Conservation (phyloP, 208 protist genomes). For the Leishmania martiniquensis region DNA sequence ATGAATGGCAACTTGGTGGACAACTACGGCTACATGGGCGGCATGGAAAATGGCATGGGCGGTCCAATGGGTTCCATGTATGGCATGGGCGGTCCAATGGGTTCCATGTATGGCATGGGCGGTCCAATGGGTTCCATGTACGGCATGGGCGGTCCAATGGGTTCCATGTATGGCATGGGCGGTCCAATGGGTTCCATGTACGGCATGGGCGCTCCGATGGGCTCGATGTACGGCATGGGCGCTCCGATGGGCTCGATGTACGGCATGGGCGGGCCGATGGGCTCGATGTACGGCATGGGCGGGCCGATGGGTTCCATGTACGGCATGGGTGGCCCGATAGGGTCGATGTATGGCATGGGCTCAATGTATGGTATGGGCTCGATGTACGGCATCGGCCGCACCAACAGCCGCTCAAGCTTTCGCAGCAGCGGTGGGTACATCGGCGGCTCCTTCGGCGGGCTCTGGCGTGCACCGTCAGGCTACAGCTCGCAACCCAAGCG, state of each 20-base stretch:
- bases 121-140: constrained; percentile 30
- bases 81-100: constrained; percentile 20
- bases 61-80: constrained; percentile 13
- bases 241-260: constrained; percentile 3
- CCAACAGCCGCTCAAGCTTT: constrained; percentile 19
- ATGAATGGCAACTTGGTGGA: constrained; percentile 8
- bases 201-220: constrained; percentile 18
- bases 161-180: constrained; percentile 14
- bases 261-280: constrained; percentile 3
- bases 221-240: not conserved
- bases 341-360: constrained; percentile 24
- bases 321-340: constrained; percentile 7
- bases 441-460: constrained; percentile 39
- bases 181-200: constrained; percentile 19
- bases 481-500: constrained; percentile 19
- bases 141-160: constrained; percentile 23
- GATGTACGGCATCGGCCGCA: constrained; percentile 45
- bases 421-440: constrained; percentile 35
- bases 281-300: constrained; percentile 37
- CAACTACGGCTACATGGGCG: constrained; percentile 18
- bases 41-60: constrained; percentile 1
- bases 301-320: constrained; percentile 33
- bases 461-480: constrained; percentile 37
- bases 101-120: constrained; percentile 12
- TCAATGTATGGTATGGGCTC: not conserved